Conservation (phyloP, 179 eudicot species). For the Carnegiea gigantea region DNA sequence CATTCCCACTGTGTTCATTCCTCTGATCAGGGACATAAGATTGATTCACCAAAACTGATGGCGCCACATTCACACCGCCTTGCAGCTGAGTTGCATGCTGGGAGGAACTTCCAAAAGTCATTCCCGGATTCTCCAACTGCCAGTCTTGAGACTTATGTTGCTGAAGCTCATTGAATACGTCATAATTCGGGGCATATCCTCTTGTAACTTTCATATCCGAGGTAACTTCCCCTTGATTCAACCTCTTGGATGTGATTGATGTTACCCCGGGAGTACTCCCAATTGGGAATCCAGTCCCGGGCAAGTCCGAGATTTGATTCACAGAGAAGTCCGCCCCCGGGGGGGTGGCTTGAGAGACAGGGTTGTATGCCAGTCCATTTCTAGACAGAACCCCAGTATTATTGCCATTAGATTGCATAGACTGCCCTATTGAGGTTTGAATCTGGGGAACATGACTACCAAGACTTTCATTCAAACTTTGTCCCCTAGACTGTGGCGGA, state of each 20-base stretch:
- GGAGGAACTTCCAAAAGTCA: conserved; percentile 31
- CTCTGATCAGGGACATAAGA: conserved; percentile 37
- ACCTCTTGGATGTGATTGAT: conserved; percentile 38
- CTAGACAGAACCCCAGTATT: conserved; percentile 33
- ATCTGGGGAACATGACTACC: conserved; percentile 40
- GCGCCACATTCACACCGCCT: conserved; percentile 40
- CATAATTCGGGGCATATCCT: conserved; percentile 53
- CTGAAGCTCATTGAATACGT: conserved; percentile 49
- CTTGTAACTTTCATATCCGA: conserved; percentile 51
- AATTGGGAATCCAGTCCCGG: conserved; percentile 47
- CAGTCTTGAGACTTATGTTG: conserved; percentile 56
- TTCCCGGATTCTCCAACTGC: conserved; percentile 50
- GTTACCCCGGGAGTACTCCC: conserved; percentile 48
- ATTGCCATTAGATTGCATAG: conserved; percentile 40
- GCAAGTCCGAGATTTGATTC: conserved; percentile 43
- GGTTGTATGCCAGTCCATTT: conserved; percentile 37
- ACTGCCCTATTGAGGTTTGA: conserved; percentile 43
- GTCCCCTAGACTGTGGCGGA: conserved; percentile 50
- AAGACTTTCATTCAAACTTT: conserved; percentile 40
- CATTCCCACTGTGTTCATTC: conserved; percentile 32
- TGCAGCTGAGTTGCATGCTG: conserved; percentile 34
- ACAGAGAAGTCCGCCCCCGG: conserved; percentile 48
- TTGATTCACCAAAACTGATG: conserved; percentile 54
- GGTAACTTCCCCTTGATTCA: conserved; percentile 47
- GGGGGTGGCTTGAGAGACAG: conserved; percentile 41